Conservation (phyloP, 805 yeast species). For the Scheffersomyces lignosus region DNA sequence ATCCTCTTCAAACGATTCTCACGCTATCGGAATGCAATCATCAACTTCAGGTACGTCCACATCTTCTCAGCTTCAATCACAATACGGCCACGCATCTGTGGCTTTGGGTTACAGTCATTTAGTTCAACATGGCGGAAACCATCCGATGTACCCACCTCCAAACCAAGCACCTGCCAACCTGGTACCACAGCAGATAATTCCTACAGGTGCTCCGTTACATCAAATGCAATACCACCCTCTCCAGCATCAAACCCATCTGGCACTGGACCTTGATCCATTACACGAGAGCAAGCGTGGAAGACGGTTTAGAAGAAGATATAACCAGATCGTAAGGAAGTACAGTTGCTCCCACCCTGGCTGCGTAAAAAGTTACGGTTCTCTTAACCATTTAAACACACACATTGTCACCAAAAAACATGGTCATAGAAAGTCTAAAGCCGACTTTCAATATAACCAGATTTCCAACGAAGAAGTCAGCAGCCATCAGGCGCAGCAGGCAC, state of each 20-base stretch:
- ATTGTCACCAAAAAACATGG: conserved; percentile 47
- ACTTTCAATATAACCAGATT: conserved; percentile 28
- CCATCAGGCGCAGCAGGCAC: neutral
- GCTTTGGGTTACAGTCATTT: neutral
- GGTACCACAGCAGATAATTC: neutral
- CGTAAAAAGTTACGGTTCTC: conserved; percentile 41
- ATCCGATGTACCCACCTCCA: neutral
- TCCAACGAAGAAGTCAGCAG: conserved; percentile 5
- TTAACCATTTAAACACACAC: conserved; percentile 45
- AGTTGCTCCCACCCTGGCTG: conserved; percentile 39
- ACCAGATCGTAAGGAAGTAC: conserved; percentile 34
- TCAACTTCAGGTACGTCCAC: neutral
- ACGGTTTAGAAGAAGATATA: conserved; percentile 35
- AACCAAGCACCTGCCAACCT: neutral
- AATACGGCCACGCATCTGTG: neutral
- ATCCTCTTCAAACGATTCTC: too few relatives aligned
- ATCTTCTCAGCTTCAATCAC: neutral
- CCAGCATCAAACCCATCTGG: conserved; percentile 7
- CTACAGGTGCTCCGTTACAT: neutral
- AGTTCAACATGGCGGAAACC: neutral
- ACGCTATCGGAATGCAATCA: neutral
- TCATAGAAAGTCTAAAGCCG: conserved; percentile 41
- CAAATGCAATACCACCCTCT: neutral
- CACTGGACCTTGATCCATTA: conserved; percentile 12
- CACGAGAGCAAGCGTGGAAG: conserved; percentile 28